Evolutionary conservation across 495 filamentous ascomycete species (phyloP).

Genomic region (Penicillium alfredii): DNA sequence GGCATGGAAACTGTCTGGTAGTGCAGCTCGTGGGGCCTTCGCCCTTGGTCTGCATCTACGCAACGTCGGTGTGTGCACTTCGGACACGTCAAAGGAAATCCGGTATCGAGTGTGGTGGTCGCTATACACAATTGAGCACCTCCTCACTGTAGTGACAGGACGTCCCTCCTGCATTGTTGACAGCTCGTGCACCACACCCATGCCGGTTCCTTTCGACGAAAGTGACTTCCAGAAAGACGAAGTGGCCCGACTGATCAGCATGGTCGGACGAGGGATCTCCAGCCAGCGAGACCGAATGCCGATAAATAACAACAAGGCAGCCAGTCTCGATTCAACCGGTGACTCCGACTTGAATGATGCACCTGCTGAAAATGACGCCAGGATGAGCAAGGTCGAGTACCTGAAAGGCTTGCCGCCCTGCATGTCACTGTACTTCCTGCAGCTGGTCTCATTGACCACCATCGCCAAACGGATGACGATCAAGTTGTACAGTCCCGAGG

Average conservation of each 20-base stretch:
- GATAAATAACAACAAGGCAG: constrained; percentile 12
- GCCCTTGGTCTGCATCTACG: constrained; percentile 57
- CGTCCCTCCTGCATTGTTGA: constrained; percentile 53
- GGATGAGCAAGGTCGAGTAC: constrained; percentile 20
- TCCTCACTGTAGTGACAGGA: constrained; percentile 54
- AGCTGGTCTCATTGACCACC: constrained; percentile 39
- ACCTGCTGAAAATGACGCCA: constrained; percentile 11
- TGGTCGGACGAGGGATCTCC: constrained; percentile 14
- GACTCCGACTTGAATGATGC: constrained; percentile 24
- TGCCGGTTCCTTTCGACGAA: constrained; percentile 51
- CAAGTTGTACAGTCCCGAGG: constrained; percentile 53
- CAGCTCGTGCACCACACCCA: constrained; percentile 47
- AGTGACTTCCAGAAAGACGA: constrained; percentile 37
- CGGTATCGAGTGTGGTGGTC: constrained; percentile 59
- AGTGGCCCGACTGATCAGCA: constrained; percentile 28
- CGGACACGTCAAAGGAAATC: constrained; percentile 49
- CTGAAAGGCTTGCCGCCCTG: constrained; percentile 29
- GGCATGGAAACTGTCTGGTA: constrained; percentile 55
- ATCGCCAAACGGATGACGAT: constrained; percentile 48
- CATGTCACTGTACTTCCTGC: constrained; percentile 46
- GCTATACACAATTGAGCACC: constrained; percentile 51
- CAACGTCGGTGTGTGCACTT: constrained; percentile 43
- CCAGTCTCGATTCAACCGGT: constrained; percentile 19
- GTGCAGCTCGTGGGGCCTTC: constrained; percentile 51
- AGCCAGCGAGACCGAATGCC: constrained; percentile 19